These are phyloP conservation scores for Stephania yunnanensis DNA, from an alignment of 164 flowering plant genomes.

Conservation along the genomic window DNA sequence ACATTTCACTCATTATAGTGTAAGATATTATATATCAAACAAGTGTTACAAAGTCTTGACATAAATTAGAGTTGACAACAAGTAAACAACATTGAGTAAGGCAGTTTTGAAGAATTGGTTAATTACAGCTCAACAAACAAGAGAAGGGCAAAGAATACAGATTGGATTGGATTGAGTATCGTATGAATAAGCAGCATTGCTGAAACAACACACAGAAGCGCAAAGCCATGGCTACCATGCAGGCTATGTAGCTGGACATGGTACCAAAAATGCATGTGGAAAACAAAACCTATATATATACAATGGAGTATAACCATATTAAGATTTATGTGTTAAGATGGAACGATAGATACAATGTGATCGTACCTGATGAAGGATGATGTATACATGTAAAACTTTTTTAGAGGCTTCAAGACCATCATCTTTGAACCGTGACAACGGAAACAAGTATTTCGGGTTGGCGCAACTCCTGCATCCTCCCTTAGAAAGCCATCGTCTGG, in stretches of 20 bases:
- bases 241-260: background rate
- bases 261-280: background rate
- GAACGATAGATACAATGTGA: slow-evolving; percentile 12
- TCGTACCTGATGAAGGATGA: slow-evolving; percentile 3
- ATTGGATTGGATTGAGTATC: background rate
- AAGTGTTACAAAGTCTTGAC: no score
- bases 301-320: slow-evolving; percentile 1
- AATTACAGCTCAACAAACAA: background rate
- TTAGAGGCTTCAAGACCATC: background rate
- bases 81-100: no score
- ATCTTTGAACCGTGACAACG: background rate
- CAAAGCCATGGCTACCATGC: background rate
- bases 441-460: background rate
- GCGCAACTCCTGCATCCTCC: background rate
- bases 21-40: no score
- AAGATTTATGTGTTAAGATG: slow-evolving; percentile 8
- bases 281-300: slow-evolving; percentile 10
- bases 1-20: no score
- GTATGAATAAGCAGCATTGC: background rate
- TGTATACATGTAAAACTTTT: slow-evolving; percentile 2
- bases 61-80: no score
- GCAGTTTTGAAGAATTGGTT: no score
- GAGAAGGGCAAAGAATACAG: background rate
- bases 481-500: background rate
- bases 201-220: background rate